Base-by-base conservation (phyloP, 2,329 filamentous ascomycete species). In the Blastomyces percursus region DNA sequence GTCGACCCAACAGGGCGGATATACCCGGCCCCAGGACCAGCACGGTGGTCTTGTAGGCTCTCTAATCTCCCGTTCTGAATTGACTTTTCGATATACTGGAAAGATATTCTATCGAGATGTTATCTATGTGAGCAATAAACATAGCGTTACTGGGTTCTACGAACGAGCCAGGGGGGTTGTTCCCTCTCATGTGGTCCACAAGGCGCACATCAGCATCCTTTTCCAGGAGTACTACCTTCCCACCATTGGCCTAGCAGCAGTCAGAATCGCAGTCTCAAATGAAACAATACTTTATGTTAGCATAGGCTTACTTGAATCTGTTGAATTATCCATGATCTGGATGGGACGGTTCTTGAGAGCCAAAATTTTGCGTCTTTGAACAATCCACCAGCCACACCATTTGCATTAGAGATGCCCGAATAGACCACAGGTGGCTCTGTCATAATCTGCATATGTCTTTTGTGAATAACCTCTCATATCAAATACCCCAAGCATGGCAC, bases 331-430 rank as follows among this genome's bases (percentile, higher is more conserved):
- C 73, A 73, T 30, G 66, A 70, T 61, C 84, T 80, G 50, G 75
- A 71, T 11, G 84, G 84, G 30, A 84, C 73, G 61, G 78, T 79
- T 62, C 79, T 78, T 27, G 82, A 78, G 48, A 87, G 70, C 79
- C 83, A 87, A 73, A 87, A 86, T 55, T 76, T 81, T 63, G 77
- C 76, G 54, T 80, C 80, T 16, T 75, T 68, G 65, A 87, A 87
- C 11, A 87, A 70, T 42, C 42, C 59, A 24, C 65, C 65, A 21
- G 64, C 35, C 35, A 57, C 27, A 50, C 63, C 65, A 55, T 65
- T 63, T 46, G 65, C 58, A 9, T 61, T 61, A 24, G 67, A 59
- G 44, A 67, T 48, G 14, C 46, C 61, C n/a, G 35, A 61, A 48
- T 63, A 67, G 46, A 59, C 51, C 5, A 61, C 35, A 32, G 32